These are phyloP conservation scores for Megacollybia marginata DNA, from an alignment of 768 basidiomycete genomes.

Conservation along the genomic window DNA sequence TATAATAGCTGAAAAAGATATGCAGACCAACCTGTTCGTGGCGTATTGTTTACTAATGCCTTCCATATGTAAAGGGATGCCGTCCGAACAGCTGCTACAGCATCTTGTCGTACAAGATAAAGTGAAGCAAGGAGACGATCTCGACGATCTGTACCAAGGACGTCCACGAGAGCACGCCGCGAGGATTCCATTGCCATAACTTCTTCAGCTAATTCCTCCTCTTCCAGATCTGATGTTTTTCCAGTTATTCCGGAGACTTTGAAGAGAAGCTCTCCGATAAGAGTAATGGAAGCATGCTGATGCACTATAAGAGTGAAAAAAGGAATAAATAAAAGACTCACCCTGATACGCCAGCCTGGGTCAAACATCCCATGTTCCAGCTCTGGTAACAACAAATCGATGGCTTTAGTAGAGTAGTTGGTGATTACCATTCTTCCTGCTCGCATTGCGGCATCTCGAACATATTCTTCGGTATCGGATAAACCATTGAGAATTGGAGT, in stretches of 20 bases:
- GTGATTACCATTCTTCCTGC: constrained; percentile 98
- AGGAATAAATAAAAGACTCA: constrained; percentile 26
- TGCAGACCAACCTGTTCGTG: constrained; percentile 60
- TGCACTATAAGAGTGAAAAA: not conserved
- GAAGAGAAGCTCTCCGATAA: constrained; percentile 94
- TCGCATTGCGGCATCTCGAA: constrained; percentile 95
- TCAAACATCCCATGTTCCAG: constrained; percentile 95
- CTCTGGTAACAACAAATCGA: constrained; percentile 90
- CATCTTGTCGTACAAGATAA: constrained; percentile 91
- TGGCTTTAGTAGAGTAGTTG: constrained; percentile 87
- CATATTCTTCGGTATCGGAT: constrained; percentile 90
- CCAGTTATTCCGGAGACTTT: constrained; percentile 93
- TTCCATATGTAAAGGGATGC: constrained; percentile 97
- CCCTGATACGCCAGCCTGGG: constrained; percentile 89
- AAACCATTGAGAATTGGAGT: constrained; percentile 87
- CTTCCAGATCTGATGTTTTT: constrained; percentile 72
- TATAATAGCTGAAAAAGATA: not conserved
- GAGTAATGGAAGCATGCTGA: constrained; percentile 90
- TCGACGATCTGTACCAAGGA: constrained; percentile 80
- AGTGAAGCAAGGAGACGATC: constrained; percentile 88
- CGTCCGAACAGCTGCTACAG: constrained; percentile 82
- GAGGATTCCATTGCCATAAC: constrained; percentile 68
- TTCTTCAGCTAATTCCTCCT: constrained; percentile 63
- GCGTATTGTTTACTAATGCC: constrained; percentile 91
- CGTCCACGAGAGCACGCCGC: constrained; percentile 77